Evolutionary conservation across 805 yeast genomes (phyloP), one percentile per base, ranked within the genome.

Genomic region (Saccharomyces paradoxus): DNA sequence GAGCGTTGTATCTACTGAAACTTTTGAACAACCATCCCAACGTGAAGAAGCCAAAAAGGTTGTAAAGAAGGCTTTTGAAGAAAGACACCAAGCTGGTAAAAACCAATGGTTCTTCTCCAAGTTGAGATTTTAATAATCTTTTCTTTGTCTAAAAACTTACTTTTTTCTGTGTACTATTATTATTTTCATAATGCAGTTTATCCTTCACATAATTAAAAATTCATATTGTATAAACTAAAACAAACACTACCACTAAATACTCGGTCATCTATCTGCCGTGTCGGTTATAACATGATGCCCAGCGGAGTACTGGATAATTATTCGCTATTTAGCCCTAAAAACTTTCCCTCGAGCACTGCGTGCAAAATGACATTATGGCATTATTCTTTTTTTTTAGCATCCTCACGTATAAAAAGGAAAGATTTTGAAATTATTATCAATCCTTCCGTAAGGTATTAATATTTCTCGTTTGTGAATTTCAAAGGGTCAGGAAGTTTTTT

Each of bases 41-140:
- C 87, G 94, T 77, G 95, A 84, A 79, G 96, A 90, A 76, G 97
- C 97, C 74, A 92, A 89, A 86, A 91, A 92, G 84, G 89, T 84
- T 74, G 88, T 92, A 77, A 91, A 88, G 87, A 87, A 89, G 84
- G 96, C 96, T 75, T 90, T 91, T 74, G 97, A 91, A 82, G 96
- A 91, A 81, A 89, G 88, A 83, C 95, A 91, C 84, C 92, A 87
- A 77, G 88, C 96, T 74, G 98, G 98, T 76, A 89, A 91, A 86
- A 90, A 91, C 89, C 89, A 89, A 81, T 91, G 98, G 98, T 91
- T 91, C 84, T 91, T 91, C 89, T 84, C 95, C 78, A 92, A 92
- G 83, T 85, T 87, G 76, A 83, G 85, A 80, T 87, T 87, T 81
- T 87, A 86, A 82, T 63, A 21, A 17, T 17, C 24, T 37, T 37